Conservation (phyloP, 345 rosid species). For the Lagerstroemia speciosa region DNA sequence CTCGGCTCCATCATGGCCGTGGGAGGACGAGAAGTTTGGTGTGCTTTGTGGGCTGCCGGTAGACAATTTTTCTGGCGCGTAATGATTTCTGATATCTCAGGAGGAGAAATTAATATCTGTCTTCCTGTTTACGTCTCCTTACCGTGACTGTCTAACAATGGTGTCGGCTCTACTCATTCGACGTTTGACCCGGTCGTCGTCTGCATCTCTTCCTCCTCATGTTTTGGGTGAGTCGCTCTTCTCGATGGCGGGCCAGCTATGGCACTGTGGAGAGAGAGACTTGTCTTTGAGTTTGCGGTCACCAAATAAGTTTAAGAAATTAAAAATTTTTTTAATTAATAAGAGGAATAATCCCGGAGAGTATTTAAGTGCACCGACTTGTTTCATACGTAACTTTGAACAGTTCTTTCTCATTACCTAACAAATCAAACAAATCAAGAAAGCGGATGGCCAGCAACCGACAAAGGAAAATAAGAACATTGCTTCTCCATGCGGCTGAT, state of each 20-base stretch:
- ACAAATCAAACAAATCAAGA: not conserved
- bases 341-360: not conserved
- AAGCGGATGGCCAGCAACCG: not conserved
- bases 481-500: not conserved
- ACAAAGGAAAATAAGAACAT: not conserved
- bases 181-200: not conserved
- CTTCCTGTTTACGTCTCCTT: not conserved
- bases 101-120: not conserved
- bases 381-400: too few species aligned
- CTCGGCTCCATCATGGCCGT: not conserved
- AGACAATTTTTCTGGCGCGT: not conserved
- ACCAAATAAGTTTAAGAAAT: not conserved
- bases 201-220: not conserved
- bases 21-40: not conserved
- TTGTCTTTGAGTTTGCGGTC: not conserved
- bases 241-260: not conserved
- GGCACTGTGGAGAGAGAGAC: not conserved
- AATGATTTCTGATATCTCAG: not conserved
- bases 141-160: not conserved
- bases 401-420: too few species aligned
- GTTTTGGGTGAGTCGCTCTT: not conserved
- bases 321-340: too few species aligned
- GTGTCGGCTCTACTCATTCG: constrained; percentile 1
- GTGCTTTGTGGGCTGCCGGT: not conserved
- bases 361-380: too few species aligned